These are phyloP conservation scores for Amphichorda felina DNA, from an alignment of 2,329 filamentous ascomycete genomes.

Conservation along the genomic window DNA sequence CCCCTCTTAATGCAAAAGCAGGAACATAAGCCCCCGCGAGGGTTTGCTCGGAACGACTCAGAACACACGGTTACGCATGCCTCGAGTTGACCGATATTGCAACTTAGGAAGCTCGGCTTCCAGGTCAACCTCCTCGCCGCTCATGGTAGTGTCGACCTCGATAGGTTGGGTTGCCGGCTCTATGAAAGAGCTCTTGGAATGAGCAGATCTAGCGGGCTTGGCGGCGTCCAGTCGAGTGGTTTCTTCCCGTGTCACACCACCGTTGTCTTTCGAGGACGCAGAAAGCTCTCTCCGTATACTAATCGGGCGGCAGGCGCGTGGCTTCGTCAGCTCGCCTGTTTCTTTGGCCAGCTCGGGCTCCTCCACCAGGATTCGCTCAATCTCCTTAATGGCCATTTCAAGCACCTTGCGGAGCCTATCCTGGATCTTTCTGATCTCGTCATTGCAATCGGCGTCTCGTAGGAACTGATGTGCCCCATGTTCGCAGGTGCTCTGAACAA, in stretches of 20 bases:
- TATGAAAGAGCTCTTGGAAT: slow-evolving; percentile 8
- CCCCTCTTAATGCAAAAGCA: too few species aligned
- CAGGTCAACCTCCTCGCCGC: slow-evolving; percentile 25
- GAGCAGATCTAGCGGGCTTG: slow-evolving; percentile 8
- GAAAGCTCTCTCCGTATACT: slow-evolving; percentile 37
- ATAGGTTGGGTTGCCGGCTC: slow-evolving; percentile 11
- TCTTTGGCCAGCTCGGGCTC: slow-evolving; percentile 31
- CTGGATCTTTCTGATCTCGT: slow-evolving; percentile 61
- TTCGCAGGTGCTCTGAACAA: slow-evolving; percentile 72
- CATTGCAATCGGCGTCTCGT: slow-evolving; percentile 74
- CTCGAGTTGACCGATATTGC: slow-evolving; percentile 28
- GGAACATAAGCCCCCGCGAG: too few species aligned
- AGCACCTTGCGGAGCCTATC: slow-evolving; percentile 52
- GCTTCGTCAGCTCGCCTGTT: slow-evolving; percentile 23
- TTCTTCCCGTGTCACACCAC: slow-evolving; percentile 6
- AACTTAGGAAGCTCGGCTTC: slow-evolving; percentile 22
- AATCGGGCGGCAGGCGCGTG: slow-evolving; percentile 37
- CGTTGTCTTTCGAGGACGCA: slow-evolving; percentile 13
- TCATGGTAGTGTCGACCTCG: slow-evolving; percentile 16
- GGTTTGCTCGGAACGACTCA: too few species aligned
- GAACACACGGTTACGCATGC: slow-evolving; percentile 18
- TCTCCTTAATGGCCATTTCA: slow-evolving; percentile 46
- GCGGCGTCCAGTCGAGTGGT: not conserved
- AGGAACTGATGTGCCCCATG: slow-evolving; percentile 80
- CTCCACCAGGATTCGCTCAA: slow-evolving; percentile 41